Evolutionary conservation across 1,284 basidiomycete species (phyloP), one percentile per base, ranked within the genome.

Genomic region (Sanghuangporus sanghuang): DNA sequence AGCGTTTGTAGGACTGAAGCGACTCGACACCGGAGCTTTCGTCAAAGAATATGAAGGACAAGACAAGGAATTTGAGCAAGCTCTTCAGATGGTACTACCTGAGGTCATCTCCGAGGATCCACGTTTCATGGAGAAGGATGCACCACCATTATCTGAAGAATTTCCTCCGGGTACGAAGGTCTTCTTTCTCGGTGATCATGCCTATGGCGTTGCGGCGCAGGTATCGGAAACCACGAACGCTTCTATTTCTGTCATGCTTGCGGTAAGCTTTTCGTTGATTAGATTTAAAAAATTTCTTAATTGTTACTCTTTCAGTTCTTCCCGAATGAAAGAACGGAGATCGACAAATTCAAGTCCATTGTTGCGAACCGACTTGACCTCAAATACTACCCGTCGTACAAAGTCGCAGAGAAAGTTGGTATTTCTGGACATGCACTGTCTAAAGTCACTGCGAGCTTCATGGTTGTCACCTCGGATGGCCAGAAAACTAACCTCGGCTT

Each of bases 171-270:
- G 92, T 9, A 91, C 87, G 73, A 93, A 90, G 70, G 91, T 98
- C 49, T 97, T 99, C 77, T 99, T 98, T 86, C 83, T 99, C 6
- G 96, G 96, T 21, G 87, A 91, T 68, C 88, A 93, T 70, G 92
- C 91, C 0, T 99, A 97, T 72, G 97, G 97, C n/a, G 88, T 92
- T 4, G 95, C 97, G 6, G 95, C 95, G 0, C 92, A 95, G 71
- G 93, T 99, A 8, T 81, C 85, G 38, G 81, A 77, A 0, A 92
- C 93, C 0, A 82, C 82, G 0, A 81, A 88, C 6, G 81, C 82
- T 7, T 80, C 85, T 0, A 76, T 97, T 36, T 89, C 89, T 39
- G 89, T 96, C 65, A 78, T 89, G 58, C 82, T 97, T 63, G 93
- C 93, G 23, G 92, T 95, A 71, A 68, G 89, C 79, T 3, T 49